Base-by-base conservation (phyloP, 1,284 basidiomycete genomes). In the Leccinum subrobustum region DNA sequence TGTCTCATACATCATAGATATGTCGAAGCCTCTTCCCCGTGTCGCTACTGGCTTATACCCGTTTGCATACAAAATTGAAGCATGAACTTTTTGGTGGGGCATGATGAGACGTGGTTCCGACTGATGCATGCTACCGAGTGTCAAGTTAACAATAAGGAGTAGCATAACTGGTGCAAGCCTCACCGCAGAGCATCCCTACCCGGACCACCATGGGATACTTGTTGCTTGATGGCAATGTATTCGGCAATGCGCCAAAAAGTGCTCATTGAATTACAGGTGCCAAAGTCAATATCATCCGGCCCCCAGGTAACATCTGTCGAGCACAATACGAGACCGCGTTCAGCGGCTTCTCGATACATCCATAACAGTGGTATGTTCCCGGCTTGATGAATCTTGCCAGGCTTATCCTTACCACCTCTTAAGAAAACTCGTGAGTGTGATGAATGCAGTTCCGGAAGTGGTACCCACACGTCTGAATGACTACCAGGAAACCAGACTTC, bases 401-500 rank as follows among this genome's bases (percentile, higher is more conserved):
- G 48, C 39, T 27, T 39, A 23, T 52, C 55, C 18, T n/a, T 55
- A 1, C 66, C 68, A 37, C 59, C 68, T 9, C 62, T 64, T 2
- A 14, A 31, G 6, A 1, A 29, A 31, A 31, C n/a, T 11, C 11
- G 6, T 56, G 27, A 48, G 42, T 8, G 4, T 16, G 12, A 50
- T 18, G 39, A n/a, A 23, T 48, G 0, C 3, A 16, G 3, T 18
- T 20, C 48, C 1, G 5, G 9, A 29, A 33, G 2, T 7, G 14
- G 23, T 7, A 66, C 70, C 7, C 18, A 71, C 70, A 72, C 70
- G 37, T 72, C 70, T 1, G 67, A 68, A 44, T 72, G 69, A 29
- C 58, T 59, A 14, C 69, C 67, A 1, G 69, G 60, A 29, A 72
- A 71, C 70, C 70, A 71, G 11, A 71, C 70, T 52, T 70, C 68